Conservation (phyloP, 1,139 yeast genomes). For the Geotrichum armillariae region DNA sequence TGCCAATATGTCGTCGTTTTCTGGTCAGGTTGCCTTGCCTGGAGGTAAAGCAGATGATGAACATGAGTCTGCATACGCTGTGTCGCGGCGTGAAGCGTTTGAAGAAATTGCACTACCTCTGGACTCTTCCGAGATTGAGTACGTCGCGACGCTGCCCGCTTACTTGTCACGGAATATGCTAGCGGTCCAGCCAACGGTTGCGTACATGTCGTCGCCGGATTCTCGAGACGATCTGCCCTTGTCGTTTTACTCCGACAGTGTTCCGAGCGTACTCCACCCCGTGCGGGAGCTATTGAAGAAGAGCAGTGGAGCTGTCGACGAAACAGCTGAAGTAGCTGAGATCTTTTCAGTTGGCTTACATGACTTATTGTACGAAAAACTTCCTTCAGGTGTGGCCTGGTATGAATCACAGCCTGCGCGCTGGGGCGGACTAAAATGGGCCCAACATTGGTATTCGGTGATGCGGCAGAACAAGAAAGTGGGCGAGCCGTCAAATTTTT, state of each 20-base stretch:
- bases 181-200: constrained; percentile 82
- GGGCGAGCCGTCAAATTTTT: constrained; percentile 51
- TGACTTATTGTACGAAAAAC: constrained; percentile 27
- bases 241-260: constrained; percentile 11
- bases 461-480: constrained; percentile 47
- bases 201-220: constrained; percentile 42
- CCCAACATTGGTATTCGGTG: constrained; percentile 35
- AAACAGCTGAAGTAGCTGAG: constrained; percentile 36
- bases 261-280: constrained; percentile 38
- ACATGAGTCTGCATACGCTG: constrained; percentile 65
- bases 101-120: constrained; percentile 81
- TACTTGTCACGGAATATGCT: constrained; percentile 77
- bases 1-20: constrained; percentile 63
- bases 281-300: constrained; percentile 9
- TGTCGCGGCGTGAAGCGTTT: constrained; percentile 77
- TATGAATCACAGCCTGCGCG: constrained; percentile 36
- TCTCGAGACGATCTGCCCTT: constrained; percentile 8
- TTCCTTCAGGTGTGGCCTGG: constrained; percentile 35
- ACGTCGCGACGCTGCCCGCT: constrained; percentile 63
- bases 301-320: constrained; percentile 24
- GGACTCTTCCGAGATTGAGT: constrained; percentile 57
- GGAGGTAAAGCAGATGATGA: constrained; percentile 54
- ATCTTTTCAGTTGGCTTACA: constrained; percentile 37
- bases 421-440: constrained; percentile 39
- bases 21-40: constrained; percentile 88